A percentile compares a stretch with the other conserved stretches of the same genome.
phyloP scores from a whole-genome alignment of 352 stramenopile species.

The Globisporangium carolinianum region DNA sequence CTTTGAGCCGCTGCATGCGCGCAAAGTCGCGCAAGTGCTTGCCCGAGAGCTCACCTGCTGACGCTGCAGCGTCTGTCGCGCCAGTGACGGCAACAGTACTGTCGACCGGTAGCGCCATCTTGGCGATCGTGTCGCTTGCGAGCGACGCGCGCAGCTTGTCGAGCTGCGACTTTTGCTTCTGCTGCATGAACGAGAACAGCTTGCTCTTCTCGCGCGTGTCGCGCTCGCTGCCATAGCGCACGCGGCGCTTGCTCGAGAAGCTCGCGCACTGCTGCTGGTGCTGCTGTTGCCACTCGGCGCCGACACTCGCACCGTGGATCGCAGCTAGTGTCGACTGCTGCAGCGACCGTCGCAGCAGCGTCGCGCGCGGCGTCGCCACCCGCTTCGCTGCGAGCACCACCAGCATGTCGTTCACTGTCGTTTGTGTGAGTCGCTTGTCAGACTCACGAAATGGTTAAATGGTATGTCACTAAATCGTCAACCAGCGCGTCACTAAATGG shows the following conservation, averaged over 20 bases:
- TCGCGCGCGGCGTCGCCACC: neutral
- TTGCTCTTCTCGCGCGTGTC: constrained; percentile 12
- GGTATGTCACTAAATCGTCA: no score
- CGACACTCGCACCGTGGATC: neutral
- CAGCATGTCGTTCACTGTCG: neutral
- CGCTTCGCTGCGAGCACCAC: neutral
- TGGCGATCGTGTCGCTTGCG: constrained; percentile 16
- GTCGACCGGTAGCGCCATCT: constrained; percentile 5
- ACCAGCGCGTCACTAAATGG: no score
- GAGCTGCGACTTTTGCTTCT: constrained; percentile 41
- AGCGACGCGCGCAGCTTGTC: constrained; percentile 29
- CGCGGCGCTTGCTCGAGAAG: constrained; percentile 33
- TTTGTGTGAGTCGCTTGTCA: no score
- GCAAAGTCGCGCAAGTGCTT: constrained; percentile 33
- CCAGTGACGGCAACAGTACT: neutral
- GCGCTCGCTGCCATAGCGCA: constrained; percentile 16
- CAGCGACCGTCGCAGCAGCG: neutral
- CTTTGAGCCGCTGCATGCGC: constrained; percentile 47
- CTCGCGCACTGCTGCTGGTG: neutral
- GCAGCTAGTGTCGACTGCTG: neutral
- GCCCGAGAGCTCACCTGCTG: neutral
- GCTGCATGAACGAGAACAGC: constrained; percentile 21
- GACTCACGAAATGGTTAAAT: no score
- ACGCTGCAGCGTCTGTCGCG: no score
- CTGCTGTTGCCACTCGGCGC: neutral